These are phyloP conservation scores for Protomyces macrosporus DNA, from an alignment of 1,139 yeast genomes.

Conservation along the genomic window DNA sequence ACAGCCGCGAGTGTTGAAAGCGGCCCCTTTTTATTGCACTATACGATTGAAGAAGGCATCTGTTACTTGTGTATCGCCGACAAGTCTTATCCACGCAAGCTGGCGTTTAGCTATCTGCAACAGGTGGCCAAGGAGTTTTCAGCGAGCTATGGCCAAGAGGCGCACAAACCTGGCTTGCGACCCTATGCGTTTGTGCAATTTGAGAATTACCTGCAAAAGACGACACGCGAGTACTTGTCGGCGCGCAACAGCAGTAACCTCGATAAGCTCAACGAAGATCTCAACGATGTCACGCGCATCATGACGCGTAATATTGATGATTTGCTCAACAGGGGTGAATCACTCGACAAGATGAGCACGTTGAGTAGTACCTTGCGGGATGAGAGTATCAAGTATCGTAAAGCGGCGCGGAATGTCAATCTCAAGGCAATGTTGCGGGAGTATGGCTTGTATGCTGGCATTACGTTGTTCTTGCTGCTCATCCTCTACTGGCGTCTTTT, in stretches of 20 bases:
- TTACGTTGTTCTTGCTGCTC: slow-evolving; percentile 66
- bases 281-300: slow-evolving; percentile 88
- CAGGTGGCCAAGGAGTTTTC: slow-evolving; percentile 80
- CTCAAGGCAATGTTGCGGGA: slow-evolving; percentile 82
- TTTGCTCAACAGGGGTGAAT: slow-evolving; percentile 87
- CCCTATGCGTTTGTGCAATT: slow-evolving; percentile 90
- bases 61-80: slow-evolving; percentile 75
- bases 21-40: slow-evolving; percentile 66
- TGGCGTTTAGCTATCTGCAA: slow-evolving; percentile 78
- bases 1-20: slow-evolving; percentile 81
- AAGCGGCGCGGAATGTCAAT: slow-evolving; percentile 85
- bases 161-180: slow-evolving; percentile 57
- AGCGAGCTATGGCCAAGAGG: slow-evolving; percentile 71
- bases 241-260: slow-evolving; percentile 72
- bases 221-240: slow-evolving; percentile 83
- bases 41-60: slow-evolving; percentile 51
- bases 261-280: slow-evolving; percentile 77
- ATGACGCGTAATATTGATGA: slow-evolving; percentile 97
- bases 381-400: slow-evolving; percentile 81
- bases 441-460: slow-evolving; percentile 77
- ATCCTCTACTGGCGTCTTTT: slow-evolving; percentile 54
- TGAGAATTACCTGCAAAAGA: slow-evolving; percentile 75
- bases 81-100: slow-evolving; percentile 73
- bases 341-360: slow-evolving; percentile 85
- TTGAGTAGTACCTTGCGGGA: slow-evolving; percentile 71